A percentile compares a stretch with the other conserved stretches of the same genome.
Evolutionary conservation across 139 green algal genomes (phyloP).

Genomic region (Micractinium conductrix): DNA sequence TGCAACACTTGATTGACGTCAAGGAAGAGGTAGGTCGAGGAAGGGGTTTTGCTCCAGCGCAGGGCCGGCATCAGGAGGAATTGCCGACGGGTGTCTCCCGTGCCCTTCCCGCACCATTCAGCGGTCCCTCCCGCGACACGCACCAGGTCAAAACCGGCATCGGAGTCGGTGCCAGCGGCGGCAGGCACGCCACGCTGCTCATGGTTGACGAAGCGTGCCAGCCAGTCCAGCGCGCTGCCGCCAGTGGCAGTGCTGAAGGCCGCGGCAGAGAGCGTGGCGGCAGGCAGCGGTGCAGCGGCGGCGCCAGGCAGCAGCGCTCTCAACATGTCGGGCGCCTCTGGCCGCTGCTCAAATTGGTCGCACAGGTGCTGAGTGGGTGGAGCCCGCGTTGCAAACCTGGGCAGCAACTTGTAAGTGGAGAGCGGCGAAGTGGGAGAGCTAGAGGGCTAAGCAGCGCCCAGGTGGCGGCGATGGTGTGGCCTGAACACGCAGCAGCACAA

Average conservation of each 20-base stretch:
- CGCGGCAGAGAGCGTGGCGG: neutral
- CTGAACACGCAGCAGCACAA: no score
- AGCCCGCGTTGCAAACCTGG: no score
- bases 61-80: no score
- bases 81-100: neutral
- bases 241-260: neutral
- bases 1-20: no score
- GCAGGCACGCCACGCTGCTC: slow-evolving; percentile 75
- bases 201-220: slow-evolving; percentile 59
- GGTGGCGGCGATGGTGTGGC: no score
- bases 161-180: slow-evolving; percentile 57
- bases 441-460: neutral
- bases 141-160: slow-evolving; percentile 65
- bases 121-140: neutral
- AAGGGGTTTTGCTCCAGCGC: no score
- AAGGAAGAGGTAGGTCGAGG: no score
- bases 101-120: neutral
- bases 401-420: no score
- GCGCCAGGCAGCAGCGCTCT: neutral
- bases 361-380: no score
- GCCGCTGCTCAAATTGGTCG: no score
- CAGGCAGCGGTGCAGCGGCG: neutral
- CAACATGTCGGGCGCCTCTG: slow-evolving; percentile 1
- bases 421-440: neutral
- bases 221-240: slow-evolving; percentile 27